phyloP scores from a whole-genome alignment of 2,329 filamentous ascomycete genomes.

The Byssoonygena ceratinophila region DNA sequence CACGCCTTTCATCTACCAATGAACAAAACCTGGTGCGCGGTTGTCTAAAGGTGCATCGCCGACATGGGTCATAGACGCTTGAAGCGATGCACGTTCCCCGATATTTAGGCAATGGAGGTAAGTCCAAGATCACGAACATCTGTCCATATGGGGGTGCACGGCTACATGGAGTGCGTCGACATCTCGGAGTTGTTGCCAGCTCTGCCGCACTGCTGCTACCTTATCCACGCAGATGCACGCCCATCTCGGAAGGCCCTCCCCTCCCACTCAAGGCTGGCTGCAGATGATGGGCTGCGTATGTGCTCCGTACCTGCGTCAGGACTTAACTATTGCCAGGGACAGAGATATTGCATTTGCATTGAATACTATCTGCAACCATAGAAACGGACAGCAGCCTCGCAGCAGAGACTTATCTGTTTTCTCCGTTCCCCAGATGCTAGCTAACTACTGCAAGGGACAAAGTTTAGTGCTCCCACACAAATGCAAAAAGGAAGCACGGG shows the following conservation, averaged over 20 bases:
- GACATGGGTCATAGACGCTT: neutral
- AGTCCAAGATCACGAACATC: too few species aligned
- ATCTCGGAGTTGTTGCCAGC: neutral
- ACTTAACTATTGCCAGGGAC: neutral
- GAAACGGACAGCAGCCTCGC: neutral
- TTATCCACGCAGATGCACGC: neutral
- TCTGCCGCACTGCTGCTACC: neutral
- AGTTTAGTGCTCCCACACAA: constrained; percentile 9
- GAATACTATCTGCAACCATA: neutral
- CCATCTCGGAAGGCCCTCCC: neutral
- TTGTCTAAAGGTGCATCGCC: neutral
- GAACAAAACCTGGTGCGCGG: neutral
- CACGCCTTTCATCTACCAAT: neutral
- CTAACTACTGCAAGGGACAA: constrained; percentile 12
- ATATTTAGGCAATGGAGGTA: neutral
- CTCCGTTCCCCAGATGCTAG: too few species aligned
- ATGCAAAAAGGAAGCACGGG: neutral
- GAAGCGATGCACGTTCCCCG: neutral
- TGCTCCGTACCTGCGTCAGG: constrained; percentile 3
- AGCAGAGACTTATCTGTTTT: neutral
- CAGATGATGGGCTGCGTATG: neutral
- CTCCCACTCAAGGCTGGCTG: neutral
- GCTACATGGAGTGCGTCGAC: neutral
- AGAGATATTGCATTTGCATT: neutral
- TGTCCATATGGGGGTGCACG: too few species aligned